These are phyloP conservation scores for Fusarium torulosum DNA, from an alignment of 2,329 filamentous ascomycete genomes.

Conservation along the genomic window DNA sequence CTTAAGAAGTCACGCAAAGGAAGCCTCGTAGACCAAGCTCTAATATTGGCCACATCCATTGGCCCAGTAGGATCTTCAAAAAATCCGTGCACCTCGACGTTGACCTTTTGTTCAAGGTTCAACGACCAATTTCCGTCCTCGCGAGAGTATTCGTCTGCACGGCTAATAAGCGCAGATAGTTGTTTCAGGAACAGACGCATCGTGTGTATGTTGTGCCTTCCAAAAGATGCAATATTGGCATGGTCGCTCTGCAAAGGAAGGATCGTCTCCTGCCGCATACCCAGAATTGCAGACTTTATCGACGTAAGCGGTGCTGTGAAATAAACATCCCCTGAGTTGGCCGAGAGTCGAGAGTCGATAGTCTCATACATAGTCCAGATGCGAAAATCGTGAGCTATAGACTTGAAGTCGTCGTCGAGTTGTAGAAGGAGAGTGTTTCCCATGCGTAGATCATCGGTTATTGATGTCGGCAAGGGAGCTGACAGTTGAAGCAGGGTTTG, in stretches of 20 bases:
- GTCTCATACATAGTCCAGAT: slow-evolving; percentile 75
- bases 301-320: slow-evolving; percentile 71
- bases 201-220: slow-evolving; percentile 62
- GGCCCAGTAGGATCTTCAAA: slow-evolving; percentile 65
- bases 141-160: slow-evolving; percentile 51
- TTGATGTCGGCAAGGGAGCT: slow-evolving; percentile 61
- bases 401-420: slow-evolving; percentile 67
- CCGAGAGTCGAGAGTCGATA: slow-evolving; percentile 68
- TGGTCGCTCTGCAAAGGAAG: slow-evolving; percentile 68
- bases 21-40: slow-evolving; percentile 65
- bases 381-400: slow-evolving; percentile 68
- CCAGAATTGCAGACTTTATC: slow-evolving; percentile 66
- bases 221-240: slow-evolving; percentile 67
- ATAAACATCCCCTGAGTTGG: slow-evolving; percentile 61
- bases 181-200: slow-evolving; percentile 58
- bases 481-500: slow-evolving; percentile 65
- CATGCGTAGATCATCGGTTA: slow-evolving; percentile 65
- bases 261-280: slow-evolving; percentile 64
- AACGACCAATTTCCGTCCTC: slow-evolving; percentile 59
- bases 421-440: slow-evolving; percentile 62
- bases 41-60: slow-evolving; percentile 54
- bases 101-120: slow-evolving; percentile 64
- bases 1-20: slow-evolving; percentile 66
- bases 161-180: slow-evolving; percentile 50
- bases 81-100: slow-evolving; percentile 69